These are phyloP conservation scores for Alternaria atra DNA, from an alignment of 2,329 filamentous ascomycete genomes.

Conservation along the genomic window DNA sequence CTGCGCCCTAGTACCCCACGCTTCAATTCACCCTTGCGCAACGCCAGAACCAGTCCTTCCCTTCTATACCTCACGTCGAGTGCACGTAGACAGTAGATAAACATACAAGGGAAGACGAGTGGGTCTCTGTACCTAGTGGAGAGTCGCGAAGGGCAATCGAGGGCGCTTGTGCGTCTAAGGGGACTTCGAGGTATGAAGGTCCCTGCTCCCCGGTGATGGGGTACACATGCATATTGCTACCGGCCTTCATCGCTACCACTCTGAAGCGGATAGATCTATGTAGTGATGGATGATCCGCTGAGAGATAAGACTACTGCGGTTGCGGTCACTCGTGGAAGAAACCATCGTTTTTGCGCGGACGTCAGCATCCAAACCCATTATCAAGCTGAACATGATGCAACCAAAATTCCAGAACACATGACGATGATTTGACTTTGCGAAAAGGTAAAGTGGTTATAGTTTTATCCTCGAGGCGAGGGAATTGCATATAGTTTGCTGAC, in stretches of 20 bases:
- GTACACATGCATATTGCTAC: not conserved
- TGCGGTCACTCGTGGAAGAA: not conserved
- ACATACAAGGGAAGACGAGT: not conserved
- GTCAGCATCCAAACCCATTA: no score
- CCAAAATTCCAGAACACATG: not conserved
- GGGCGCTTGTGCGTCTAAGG: not conserved
- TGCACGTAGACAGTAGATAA: not conserved
- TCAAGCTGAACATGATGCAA: not conserved
- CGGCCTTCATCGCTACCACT: not conserved
- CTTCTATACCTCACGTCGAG: not conserved
- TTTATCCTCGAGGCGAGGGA: not conserved
- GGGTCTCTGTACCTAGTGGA: not conserved
- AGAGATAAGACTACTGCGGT: not conserved
- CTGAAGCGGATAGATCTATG: not conserved
- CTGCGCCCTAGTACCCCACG: not conserved
- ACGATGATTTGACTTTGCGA: not conserved
- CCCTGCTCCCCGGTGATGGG: not conserved
- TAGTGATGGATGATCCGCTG: no score
- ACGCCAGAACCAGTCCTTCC: not conserved
- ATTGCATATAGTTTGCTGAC: not conserved
- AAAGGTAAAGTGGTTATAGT: not conserved
- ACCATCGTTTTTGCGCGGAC: not conserved
- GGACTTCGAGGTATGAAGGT: not conserved
- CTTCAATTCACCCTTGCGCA: not conserved
- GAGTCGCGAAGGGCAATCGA: not conserved